Percentiles rank a stretch among this genome's conserved stretches.
Evolutionary conservation across 2,329 filamentous ascomycete genomes (phyloP).

Genomic region (Seiridium unicorne): DNA sequence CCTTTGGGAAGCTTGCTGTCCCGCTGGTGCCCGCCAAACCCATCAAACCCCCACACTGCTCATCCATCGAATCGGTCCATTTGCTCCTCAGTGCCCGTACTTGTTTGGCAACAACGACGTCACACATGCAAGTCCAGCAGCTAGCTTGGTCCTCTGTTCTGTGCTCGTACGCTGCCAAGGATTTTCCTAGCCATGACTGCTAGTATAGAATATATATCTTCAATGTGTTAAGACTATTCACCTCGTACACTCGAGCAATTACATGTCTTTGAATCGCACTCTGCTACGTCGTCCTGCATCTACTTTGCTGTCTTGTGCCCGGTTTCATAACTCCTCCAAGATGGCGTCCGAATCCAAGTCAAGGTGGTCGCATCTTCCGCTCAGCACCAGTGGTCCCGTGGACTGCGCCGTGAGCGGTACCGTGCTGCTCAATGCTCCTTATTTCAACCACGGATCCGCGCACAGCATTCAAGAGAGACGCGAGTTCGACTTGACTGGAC

Average conservation of each 20-base stretch:
- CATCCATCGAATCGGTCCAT: conserved; percentile 3
- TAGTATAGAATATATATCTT: background rate
- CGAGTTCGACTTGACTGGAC: conserved; percentile 67
- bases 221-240: too few relatives aligned
- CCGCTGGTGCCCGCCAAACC: conserved; percentile 1
- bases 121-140: background rate
- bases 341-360: conserved; percentile 27
- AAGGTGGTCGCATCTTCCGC: conserved; percentile 42
- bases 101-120: background rate
- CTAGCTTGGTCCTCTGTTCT: background rate
- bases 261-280: background rate
- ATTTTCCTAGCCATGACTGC: background rate
- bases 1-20: background rate
- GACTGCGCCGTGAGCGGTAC: conserved; percentile 49
- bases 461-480: conserved; percentile 69
- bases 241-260: background rate
- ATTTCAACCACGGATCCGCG: conserved; percentile 82
- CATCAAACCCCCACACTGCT: background rate
- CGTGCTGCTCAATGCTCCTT: conserved; percentile 61
- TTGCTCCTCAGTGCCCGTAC: background rate
- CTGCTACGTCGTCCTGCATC: background rate
- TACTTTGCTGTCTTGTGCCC: background rate
- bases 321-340: conserved; percentile 16
- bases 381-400: conserved; percentile 46
- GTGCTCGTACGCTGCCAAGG: background rate